These are phyloP conservation scores for Oleoguttula mirabilis DNA, from an alignment of 495 filamentous ascomycete species.

Conservation along the genomic window DNA sequence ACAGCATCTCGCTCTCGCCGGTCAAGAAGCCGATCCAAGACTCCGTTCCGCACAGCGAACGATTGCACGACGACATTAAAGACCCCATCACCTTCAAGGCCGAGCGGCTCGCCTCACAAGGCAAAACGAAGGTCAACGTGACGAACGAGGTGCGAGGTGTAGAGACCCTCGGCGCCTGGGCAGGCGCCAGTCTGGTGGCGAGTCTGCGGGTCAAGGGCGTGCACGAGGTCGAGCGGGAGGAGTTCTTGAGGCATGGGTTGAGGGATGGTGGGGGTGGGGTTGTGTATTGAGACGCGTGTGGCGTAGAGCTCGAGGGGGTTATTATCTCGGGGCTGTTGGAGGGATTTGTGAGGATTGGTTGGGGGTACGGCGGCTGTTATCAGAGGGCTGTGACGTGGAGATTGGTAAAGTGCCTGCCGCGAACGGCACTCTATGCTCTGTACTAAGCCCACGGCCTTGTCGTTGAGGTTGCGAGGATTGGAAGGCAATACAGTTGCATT, in stretches of 20 bases:
- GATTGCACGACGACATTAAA: slow-evolving; percentile 12
- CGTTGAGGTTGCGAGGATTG: no score
- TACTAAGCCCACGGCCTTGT: no score
- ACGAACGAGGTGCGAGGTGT: slow-evolving; percentile 48
- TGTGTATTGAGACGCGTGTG: no score
- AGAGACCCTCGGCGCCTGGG: slow-evolving; percentile 79
- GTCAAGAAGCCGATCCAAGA: slow-evolving; percentile 6
- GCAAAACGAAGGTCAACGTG: neutral
- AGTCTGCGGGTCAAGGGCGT: slow-evolving; percentile 65
- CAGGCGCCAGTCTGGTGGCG: slow-evolving; percentile 70
- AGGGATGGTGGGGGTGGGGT: slow-evolving; percentile 30
- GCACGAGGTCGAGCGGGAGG: slow-evolving; percentile 75
- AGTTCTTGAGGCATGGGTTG: slow-evolving; percentile 65
- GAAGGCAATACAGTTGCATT: no score
- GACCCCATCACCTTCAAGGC: slow-evolving; percentile 13
- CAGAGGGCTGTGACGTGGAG: no score
- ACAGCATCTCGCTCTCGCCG: neutral
- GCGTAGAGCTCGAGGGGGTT: no score
- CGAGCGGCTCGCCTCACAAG: slow-evolving; percentile 8
- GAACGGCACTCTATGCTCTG: no score
- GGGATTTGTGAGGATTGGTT: no score
- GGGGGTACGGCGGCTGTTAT: no score
- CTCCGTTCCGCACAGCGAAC: neutral
- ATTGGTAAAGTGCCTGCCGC: no score
- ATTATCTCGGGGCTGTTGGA: no score